Evolutionary conservation across 345 rosid genomes (phyloP).

Genomic region (Anacardium occidentale): DNA sequence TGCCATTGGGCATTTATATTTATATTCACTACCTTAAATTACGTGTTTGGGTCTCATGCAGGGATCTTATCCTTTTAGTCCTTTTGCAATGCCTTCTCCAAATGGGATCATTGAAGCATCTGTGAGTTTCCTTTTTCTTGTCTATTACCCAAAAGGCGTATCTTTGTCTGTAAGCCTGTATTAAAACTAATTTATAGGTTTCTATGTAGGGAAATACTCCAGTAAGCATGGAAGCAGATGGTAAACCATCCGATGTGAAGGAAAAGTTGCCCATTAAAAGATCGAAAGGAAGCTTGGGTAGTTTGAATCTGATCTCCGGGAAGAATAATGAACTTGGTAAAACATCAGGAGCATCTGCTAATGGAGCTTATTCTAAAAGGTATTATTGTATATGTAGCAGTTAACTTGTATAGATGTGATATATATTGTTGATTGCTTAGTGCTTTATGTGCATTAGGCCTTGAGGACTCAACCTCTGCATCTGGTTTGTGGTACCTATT

Average conservation of each 20-base stretch:
- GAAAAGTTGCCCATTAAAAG: conserved; percentile 97
- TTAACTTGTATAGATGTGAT: not conserved
- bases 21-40: conserved; percentile 13
- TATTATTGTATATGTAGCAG: conserved; percentile 21
- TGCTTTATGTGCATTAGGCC: not conserved
- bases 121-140: conserved; percentile 43
- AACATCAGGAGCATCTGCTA: conserved; percentile 70
- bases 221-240: conserved; percentile 66
- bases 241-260: conserved; percentile 76
- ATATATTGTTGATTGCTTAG: not conserved
- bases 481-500: not conserved
- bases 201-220: conserved; percentile 70
- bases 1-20: not conserved
- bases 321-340: conserved; percentile 71
- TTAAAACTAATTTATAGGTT: conserved; percentile 22
- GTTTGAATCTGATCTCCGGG: conserved; percentile 87
- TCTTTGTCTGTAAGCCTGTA: conserved; percentile 14
- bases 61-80: conserved; percentile 98
- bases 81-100: conserved; percentile 94
- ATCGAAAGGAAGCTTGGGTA: conserved; percentile 96
- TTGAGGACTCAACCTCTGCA: conserved; percentile 6
- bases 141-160: conserved; percentile 18
- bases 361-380: conserved; percentile 89
- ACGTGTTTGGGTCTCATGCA: conserved; percentile 27
- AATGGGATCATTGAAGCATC: conserved; percentile 83